Evolutionary conservation across 2,329 filamentous ascomycete species (phyloP), one percentile per base, ranked within the genome.

Genomic region (Curvularia lunata): DNA sequence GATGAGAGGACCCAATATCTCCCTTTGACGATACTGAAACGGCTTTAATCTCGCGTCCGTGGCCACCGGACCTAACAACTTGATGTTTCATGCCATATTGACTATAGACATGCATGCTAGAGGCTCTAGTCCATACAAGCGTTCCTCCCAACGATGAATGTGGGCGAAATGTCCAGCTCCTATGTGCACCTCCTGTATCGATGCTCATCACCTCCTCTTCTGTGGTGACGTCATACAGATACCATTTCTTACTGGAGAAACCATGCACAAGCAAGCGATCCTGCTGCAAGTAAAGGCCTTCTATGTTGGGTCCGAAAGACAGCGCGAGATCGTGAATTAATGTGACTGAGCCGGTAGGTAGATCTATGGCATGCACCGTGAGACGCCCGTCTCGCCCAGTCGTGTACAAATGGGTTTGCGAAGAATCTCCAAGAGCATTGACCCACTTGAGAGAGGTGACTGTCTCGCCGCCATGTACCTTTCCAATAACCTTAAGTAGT

Each of bases 11-110:
- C 41, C 30, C 54, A 12, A 21, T 23, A 21, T 10, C n/a, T 27
- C 25, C 13, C 13, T 30, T 32, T 9, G 34, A 38, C 0, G 81
- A 82, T 2, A 84, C 70, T 19, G 86, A 83, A 59, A 85, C 75
- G 1, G 85, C 78, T 73, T 91, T 91, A 65, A 98, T 90, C 76
- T 99, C 95, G 53, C 95, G 83, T 0, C 95, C 95, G 75, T 99
- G 95, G 0, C 86, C 86, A 6, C 95, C 94, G 0, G 77, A 66
- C 62, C 88, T 87, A 12, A 96, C 63, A 0, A 83, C 73, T 9
- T 73, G 67, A 72, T 78, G 85, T 64, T 72, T 80, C 32, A 80
- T 59, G 16, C 67, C 58, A 3, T 54, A 59, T 30, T 83, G 79
- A 2, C 70, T 75, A 52, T 45, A 68, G 0, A 83, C 71, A 58